Conservation (phyloP, 306 rosid genomes). For the Acacia melanoxylon region DNA sequence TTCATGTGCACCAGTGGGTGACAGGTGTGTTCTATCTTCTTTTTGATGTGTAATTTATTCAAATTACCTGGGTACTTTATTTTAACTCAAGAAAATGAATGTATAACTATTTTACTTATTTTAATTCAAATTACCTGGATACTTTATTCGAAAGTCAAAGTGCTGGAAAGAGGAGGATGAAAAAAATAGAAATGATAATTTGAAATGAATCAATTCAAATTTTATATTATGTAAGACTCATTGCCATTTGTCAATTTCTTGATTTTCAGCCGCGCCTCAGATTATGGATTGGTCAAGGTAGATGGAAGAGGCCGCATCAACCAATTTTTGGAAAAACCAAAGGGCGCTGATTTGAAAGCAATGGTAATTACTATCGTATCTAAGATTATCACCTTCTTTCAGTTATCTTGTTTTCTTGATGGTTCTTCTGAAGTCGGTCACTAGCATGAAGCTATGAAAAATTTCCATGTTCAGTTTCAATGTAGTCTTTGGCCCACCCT, state of each 20-base stretch:
- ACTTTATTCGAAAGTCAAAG: not conserved
- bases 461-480: not conserved
- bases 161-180: not conserved
- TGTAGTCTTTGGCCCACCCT: not conserved
- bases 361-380: conserved; percentile 56
- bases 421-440: conserved; percentile 1
- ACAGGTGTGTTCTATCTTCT: conserved; percentile 59
- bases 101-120: not conserved
- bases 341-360: conserved; percentile 59
- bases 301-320: conserved; percentile 65
- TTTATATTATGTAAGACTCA: conserved; percentile 25
- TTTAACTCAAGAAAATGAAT: not conserved
- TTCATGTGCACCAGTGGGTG: conserved; percentile 68
- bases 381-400: not conserved
- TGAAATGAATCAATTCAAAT: not conserved
- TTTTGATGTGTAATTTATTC: conserved; percentile 1
- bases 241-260: conserved; percentile 12
- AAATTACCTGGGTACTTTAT: not conserved
- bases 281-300: conserved; percentile 80
- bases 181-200: not conserved
- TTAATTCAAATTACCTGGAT: not conserved
- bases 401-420: not conserved
- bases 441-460: not conserved
- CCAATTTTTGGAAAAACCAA: conserved; percentile 86
- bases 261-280: conserved; percentile 80